phyloP scores from a whole-genome alignment of 768 basidiomycete genomes.

The Termitomyces sp. region DNA sequence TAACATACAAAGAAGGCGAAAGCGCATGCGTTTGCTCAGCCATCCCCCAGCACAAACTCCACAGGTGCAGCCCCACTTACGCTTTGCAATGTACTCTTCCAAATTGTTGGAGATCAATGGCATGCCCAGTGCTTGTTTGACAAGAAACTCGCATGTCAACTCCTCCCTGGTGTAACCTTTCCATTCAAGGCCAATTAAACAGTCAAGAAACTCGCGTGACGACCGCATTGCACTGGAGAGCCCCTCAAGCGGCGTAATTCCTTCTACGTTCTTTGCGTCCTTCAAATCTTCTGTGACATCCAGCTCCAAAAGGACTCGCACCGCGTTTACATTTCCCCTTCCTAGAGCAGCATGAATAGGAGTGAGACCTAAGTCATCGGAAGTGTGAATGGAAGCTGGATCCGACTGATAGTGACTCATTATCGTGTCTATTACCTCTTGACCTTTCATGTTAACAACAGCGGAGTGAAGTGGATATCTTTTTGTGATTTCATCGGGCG shows the following conservation, averaged over 20 bases:
- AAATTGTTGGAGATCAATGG: background rate
- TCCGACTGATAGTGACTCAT: background rate
- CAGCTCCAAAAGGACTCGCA: background rate
- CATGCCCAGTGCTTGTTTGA: background rate
- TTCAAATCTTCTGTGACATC: background rate
- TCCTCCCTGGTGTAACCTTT: background rate
- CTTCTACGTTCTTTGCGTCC: background rate
- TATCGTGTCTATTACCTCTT: background rate
- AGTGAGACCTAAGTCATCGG: background rate
- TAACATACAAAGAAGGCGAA: background rate
- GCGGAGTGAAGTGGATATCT: constrained; percentile 2
- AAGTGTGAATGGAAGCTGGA: background rate
- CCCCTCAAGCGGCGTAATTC: constrained; percentile 1
- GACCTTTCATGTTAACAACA: background rate
- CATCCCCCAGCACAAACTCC: constrained; percentile 13
- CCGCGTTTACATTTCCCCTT: background rate
- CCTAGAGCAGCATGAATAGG: background rate
- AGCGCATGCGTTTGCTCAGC: constrained; percentile 16
- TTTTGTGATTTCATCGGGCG: background rate
- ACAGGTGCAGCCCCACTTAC: constrained; percentile 17
- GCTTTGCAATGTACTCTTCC: constrained; percentile 13
- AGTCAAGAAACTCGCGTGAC: background rate
- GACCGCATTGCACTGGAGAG: background rate
- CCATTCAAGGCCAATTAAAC: background rate
- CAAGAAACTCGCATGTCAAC: background rate